Evolutionary conservation across 805 yeast genomes (phyloP), one percentile per base, ranked within the genome.

Genomic region (Ogataea trehalophila): DNA sequence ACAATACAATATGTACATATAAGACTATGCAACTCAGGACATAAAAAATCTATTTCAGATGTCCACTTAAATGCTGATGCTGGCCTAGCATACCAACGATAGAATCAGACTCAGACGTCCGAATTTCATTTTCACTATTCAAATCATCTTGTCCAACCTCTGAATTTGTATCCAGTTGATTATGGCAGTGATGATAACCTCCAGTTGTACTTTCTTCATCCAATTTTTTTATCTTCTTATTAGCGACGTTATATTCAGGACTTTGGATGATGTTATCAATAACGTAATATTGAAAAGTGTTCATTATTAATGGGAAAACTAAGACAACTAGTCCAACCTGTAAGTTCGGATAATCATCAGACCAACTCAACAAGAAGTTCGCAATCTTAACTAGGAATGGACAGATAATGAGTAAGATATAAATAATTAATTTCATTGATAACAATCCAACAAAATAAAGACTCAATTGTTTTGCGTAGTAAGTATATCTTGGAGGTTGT

Each of bases 321-420:
- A 94, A 79, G 82, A 92, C 85, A 23, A 94, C 96, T 51, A 92
- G 77, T 37, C 86, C 83, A 15, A 92, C 87, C 63, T 94, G 96
- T 36, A 89, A 74, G 52, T 85, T 81, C 2, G 95, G 94, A 64
- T 82, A 81, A 45, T 78, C 79, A 57, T 85, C 83, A 5, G 94
- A 79, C 94, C 96, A 87, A n/a, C 87, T 79, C 23, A 92, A 70
- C 33, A 90, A 67, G 71, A 87, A 80, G 48, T 82, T 82, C 14
- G 95, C 89, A 40, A 86, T 71, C 37, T 71, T 71, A 51, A 86
- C 91, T 51, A 87, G 77, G 49, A 82, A 71, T 39, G 90, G 91
- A 54, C 83, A 78, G 34, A 72, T 66, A 42, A 80, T 74, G 36
- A 86, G 73, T 36, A 88, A 62, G 2, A 85, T 52, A 50, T 78